Conservation (phyloP, 2,329 filamentous ascomycete genomes). For the Raffaelea arxii region DNA sequence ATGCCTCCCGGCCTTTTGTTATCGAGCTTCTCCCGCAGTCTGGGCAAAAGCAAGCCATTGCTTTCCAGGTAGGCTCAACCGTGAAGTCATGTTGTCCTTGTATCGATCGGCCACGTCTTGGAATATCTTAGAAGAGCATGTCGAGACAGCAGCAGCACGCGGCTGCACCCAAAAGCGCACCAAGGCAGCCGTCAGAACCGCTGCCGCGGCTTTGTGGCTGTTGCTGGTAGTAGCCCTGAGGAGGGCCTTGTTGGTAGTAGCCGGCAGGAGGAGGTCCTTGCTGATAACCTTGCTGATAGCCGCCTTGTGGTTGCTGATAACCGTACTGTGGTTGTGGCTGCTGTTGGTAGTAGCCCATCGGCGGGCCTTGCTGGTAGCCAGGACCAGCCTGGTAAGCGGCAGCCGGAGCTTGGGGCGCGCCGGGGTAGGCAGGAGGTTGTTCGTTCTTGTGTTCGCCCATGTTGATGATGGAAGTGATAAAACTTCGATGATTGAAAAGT, state of each 20-base stretch:
- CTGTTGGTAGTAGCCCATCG: conserved; percentile 35
- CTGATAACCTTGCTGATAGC: too few relatives aligned
- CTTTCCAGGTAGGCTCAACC: too few relatives aligned
- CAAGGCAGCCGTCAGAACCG: conserved; percentile 26
- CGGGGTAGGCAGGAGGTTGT: conserved; percentile 36
- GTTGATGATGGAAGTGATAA: conserved; percentile 23
- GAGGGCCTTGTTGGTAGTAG: conserved; percentile 21
- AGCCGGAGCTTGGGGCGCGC: conserved; percentile 20
- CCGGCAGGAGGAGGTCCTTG: conserved; percentile 20
- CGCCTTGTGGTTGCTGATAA: conserved; percentile 6
- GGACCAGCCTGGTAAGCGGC: conserved; percentile 13
- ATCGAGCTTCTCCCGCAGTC: too few relatives aligned
- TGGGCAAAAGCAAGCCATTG: too few relatives aligned
- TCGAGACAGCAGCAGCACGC: conserved; percentile 53
- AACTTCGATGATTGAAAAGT: neutral
- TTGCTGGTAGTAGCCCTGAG: conserved; percentile 20
- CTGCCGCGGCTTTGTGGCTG: conserved; percentile 11
- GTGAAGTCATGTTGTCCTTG: too few relatives aligned
- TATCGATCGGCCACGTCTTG: neutral
- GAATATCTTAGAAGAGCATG: conserved; percentile 34
- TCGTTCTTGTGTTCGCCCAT: conserved; percentile 29
- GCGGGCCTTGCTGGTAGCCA: conserved; percentile 18
- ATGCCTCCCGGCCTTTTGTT: too few relatives aligned
- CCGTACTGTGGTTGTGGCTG: conserved; percentile 24
- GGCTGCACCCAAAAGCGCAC: conserved; percentile 37